A percentile compares a stretch with the other conserved stretches of the same genome.
These are phyloP conservation scores for Catharanthus roseus DNA, from an alignment of 257 asterid species.

Conservation along the genomic window DNA sequence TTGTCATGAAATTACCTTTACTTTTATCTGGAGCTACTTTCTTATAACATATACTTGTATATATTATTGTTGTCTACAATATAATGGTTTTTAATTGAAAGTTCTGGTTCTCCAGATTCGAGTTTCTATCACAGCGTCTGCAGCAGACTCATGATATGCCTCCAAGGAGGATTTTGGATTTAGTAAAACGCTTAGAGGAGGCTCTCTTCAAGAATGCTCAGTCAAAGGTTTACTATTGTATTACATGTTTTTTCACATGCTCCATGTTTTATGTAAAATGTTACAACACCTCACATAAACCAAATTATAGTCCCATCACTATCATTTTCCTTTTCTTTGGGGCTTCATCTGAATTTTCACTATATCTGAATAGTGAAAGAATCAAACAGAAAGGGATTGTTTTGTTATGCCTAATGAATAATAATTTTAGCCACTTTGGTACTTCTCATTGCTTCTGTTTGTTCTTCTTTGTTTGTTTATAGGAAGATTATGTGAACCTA, in stretches of 20 bases:
- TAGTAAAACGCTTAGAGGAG: conserved; percentile 80
- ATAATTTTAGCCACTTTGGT: not conserved
- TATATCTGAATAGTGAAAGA: not conserved
- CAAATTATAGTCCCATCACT: not conserved
- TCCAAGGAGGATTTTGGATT: conserved; percentile 46
- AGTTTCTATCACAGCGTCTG: conserved; percentile 53
- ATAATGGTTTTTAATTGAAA: conserved; percentile 9
- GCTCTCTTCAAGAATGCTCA: conserved; percentile 69
- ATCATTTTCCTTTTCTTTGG: not conserved
- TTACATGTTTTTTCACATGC: not conserved
- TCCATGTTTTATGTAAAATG: not conserved
- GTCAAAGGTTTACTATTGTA: conserved; percentile 52
- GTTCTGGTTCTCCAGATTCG: conserved; percentile 45
- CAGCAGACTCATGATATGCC: conserved; percentile 58
- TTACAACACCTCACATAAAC: not conserved
- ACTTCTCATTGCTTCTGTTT: not conserved
- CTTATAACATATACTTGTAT: not conserved
- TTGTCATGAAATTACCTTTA: not conserved
- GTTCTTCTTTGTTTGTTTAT: conserved; percentile 14
- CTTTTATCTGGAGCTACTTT: not conserved
- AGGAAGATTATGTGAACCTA: conserved; percentile 86
- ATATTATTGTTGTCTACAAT: no score
- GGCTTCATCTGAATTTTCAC: not conserved
- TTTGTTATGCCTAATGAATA: not conserved
- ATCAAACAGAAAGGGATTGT: no score